Evolutionary conservation across 2,329 filamentous ascomycete genomes (phyloP), one percentile per base, ranked within the genome.

Genomic region (Diaporthe sp.): DNA sequence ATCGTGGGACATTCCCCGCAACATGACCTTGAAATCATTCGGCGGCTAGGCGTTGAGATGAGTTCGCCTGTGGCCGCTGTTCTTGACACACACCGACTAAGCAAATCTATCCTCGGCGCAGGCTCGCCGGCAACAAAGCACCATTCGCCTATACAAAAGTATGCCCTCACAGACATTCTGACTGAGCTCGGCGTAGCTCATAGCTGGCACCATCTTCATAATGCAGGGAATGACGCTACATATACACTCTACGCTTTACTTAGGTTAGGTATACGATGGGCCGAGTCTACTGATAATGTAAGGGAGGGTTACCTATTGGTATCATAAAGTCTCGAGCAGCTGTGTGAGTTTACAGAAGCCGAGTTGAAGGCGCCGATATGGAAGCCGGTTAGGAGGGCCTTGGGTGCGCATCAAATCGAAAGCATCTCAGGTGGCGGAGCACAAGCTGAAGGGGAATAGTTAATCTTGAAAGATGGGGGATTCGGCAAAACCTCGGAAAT

Each of bases 211-310:
- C 13, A 71, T 25, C 47, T 71, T 32, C 70, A 71, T 7, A 71
- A 65, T 59, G 70, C 47, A 22, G 70, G 70, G 8, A 71, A 65
- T 25, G 70, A 72, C 25, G 70, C 70, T 6, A 72, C 70, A 10
- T 58, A 56, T 27, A 71, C 70, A 8, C 70, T 66, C 37, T n/a
- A 72, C 27, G 58, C 70, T 30, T 30, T 58, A 35, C 35, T 72
- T 22, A 35, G 55, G 58, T 42, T 72, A 17, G 70, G 42, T 4
- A 47, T 53, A 15, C 70, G 58, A 55, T 55, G 35, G 42, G 47
- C 47, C n/a, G 70, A 65, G 58, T 55, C 32, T 44, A 65, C 17
- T n/a, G 39, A 32, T 8, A 19, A 37, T n/a, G 27, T n/a, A 25
- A 37, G 22, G n/a, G 70, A 63, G 56, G 47, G 30, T n/a, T n/a